Percentiles rank a stretch among this genome's conserved stretches.
phyloP scores from a whole-genome alignment of 2,329 filamentous ascomycete genomes.

The Talaromyces sp. region DNA sequence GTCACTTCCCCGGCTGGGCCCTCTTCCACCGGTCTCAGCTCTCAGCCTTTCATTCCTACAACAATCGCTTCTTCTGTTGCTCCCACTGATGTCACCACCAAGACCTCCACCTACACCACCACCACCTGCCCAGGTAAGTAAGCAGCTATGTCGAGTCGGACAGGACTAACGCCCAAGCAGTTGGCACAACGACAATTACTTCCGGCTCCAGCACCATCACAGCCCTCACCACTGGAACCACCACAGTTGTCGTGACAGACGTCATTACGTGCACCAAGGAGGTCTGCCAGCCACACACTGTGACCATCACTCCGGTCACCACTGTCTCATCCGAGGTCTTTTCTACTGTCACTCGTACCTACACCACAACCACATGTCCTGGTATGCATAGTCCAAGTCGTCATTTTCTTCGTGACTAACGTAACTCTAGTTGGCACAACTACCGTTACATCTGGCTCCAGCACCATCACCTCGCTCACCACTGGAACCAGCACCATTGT shows the following conservation, averaged over 20 bases:
- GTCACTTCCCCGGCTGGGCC: conserved; percentile 2
- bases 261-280: conserved; percentile 16
- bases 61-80: neutral
- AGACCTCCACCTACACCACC: conserved; percentile 14
- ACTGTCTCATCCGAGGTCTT: conserved; percentile 8
- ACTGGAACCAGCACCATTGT: conserved; percentile 15
- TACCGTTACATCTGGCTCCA: conserved; percentile 14
- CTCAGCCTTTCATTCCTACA: neutral
- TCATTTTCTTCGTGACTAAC: neutral
- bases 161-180: neutral
- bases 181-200: conserved; percentile 13
- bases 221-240: conserved; percentile 14
- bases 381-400: neutral
- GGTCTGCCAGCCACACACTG: conserved; percentile 13
- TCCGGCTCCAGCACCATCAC: conserved; percentile 15
- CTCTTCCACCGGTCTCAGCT: neutral
- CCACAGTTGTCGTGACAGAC: conserved; percentile 11
- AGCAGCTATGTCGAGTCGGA: no score
- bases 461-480: conserved; percentile 11
- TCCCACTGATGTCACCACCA: neutral
- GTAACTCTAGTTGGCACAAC: conserved; percentile 14
- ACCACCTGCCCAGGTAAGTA: conserved; percentile 18
- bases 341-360: conserved; percentile 14
- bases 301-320: neutral
- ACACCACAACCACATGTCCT: conserved; percentile 20